Conservation (phyloP, 768 basidiomycete species). For the Auricularia heimuer region DNA sequence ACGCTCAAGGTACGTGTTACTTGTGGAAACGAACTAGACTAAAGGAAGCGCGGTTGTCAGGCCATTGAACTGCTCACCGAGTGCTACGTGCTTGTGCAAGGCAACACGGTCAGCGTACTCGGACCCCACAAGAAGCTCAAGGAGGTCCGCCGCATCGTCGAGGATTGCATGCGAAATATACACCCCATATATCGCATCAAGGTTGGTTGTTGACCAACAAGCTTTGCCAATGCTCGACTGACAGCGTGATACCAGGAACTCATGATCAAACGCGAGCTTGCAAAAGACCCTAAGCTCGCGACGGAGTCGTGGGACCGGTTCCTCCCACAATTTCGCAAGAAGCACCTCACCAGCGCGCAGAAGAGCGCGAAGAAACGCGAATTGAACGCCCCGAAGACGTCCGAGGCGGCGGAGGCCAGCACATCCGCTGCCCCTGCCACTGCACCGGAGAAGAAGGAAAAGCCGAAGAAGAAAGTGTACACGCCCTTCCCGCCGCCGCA, state of each 20-base stretch:
- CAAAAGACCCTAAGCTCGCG: slow-evolving; percentile 94
- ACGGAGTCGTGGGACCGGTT: slow-evolving; percentile 96
- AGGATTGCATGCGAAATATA: slow-evolving; percentile 99
- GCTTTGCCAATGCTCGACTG: too few relatives aligned
- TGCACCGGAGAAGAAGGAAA: slow-evolving; percentile 27
- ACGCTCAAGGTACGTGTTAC: slow-evolving; percentile 72
- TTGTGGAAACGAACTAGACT: not conserved
- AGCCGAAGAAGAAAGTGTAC: slow-evolving; percentile 78
- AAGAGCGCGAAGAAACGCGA: slow-evolving; percentile 90
- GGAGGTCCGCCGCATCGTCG: slow-evolving; percentile 90
- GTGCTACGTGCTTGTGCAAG: slow-evolving; percentile 97
- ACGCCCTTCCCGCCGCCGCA: slow-evolving; percentile 99
- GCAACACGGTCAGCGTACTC: slow-evolving; percentile 97
- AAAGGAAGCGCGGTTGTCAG: slow-evolving; percentile 30
- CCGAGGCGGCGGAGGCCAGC: slow-evolving; percentile 32
- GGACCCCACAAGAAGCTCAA: slow-evolving; percentile 91
- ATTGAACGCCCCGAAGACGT: slow-evolving; percentile 39
- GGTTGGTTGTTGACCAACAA: slow-evolving; percentile 28
- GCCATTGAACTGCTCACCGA: slow-evolving; percentile 94
- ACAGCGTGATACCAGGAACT: slow-evolving; percentile 53
- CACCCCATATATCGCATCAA: slow-evolving; percentile 99
- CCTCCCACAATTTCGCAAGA: slow-evolving; percentile 89
- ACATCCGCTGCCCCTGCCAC: not conserved
- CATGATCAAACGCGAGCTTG: slow-evolving; percentile 95
- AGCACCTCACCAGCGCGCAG: slow-evolving; percentile 86